Percentiles rank a stretch among this genome's conserved stretches.
Conservation (phyloP, 768 basidiomycete genomes). For the Lactarius psammicola region DNA sequence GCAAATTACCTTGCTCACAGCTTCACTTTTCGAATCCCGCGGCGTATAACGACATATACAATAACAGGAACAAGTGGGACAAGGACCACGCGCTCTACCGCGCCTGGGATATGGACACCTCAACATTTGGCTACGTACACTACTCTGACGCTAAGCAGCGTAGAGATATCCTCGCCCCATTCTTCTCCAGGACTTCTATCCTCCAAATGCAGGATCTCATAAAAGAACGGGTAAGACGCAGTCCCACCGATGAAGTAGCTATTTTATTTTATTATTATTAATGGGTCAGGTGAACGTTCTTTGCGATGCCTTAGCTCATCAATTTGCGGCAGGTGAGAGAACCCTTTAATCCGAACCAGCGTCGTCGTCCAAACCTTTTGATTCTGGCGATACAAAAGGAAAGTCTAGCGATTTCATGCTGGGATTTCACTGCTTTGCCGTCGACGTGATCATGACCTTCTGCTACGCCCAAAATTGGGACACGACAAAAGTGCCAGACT, state of each 20-base stretch:
- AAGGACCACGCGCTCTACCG: slow-evolving; percentile 4
- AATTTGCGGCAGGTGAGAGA: neutral
- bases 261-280: neutral
- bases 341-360: neutral
- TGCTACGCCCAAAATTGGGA: neutral
- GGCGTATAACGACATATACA: slow-evolving; percentile 5
- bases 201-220: slow-evolving; percentile 2
- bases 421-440: slow-evolving; percentile 1
- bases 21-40: slow-evolving; percentile 10
- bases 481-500: slow-evolving; percentile 1
- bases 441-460: neutral
- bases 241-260: neutral
- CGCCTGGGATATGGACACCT: slow-evolving; percentile 3
- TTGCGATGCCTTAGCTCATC: neutral
- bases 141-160: slow-evolving; percentile 9
- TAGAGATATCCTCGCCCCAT: neutral
- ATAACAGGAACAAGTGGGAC: neutral
- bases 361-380: neutral
- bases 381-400: neutral
- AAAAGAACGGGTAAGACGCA: neutral
- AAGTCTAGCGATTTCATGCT: slow-evolving; percentile 3
- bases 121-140: neutral
- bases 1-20: neutral
- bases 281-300: neutral
- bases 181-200: slow-evolving; percentile 6